Conservation (phyloP, 257 asterid species). For the Solanum sitiens region DNA sequence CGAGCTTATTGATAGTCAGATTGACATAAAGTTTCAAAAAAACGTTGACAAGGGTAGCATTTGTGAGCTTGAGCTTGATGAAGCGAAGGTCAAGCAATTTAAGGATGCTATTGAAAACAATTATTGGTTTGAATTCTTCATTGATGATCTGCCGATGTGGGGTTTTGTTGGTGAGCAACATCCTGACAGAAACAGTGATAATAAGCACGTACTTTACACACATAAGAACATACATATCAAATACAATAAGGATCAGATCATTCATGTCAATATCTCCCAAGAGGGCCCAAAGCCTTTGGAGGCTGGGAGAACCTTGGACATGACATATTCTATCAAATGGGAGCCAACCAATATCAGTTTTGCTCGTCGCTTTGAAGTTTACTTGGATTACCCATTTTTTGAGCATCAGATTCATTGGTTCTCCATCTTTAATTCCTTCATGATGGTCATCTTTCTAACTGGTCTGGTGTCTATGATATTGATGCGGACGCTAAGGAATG, state of each 20-base stretch:
- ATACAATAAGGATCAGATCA: too few species aligned
- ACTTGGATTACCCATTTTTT: constrained; percentile 91
- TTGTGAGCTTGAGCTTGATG: constrained; percentile 43
- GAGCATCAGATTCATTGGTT: constrained; percentile 99
- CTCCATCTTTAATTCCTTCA: constrained; percentile 91
- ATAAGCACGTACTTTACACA: too few species aligned
- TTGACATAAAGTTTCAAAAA: constrained; percentile 64
- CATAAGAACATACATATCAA: too few species aligned
- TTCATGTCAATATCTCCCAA: too few species aligned
- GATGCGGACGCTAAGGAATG: constrained; percentile 95
- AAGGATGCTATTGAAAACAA: constrained; percentile 49
- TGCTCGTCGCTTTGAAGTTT: constrained; percentile 96
- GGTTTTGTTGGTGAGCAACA: too few species aligned
- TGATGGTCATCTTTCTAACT: constrained; percentile 98
- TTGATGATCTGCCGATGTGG: too few species aligned
- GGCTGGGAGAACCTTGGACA: too few species aligned
- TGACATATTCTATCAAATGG: too few species aligned
- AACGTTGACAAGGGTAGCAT: constrained; percentile 38
- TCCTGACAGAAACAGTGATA: too few species aligned
- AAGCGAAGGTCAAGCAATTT: constrained; percentile 45
- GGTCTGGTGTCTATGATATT: constrained; percentile 96
- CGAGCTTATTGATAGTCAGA: constrained; percentile 89
- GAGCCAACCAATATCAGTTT: too few species aligned
- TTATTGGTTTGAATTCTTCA: constrained; percentile 58
- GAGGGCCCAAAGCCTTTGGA: too few species aligned